Base-by-base conservation (phyloP, 768 basidiomycete genomes). In the Lactarius vividus region DNA sequence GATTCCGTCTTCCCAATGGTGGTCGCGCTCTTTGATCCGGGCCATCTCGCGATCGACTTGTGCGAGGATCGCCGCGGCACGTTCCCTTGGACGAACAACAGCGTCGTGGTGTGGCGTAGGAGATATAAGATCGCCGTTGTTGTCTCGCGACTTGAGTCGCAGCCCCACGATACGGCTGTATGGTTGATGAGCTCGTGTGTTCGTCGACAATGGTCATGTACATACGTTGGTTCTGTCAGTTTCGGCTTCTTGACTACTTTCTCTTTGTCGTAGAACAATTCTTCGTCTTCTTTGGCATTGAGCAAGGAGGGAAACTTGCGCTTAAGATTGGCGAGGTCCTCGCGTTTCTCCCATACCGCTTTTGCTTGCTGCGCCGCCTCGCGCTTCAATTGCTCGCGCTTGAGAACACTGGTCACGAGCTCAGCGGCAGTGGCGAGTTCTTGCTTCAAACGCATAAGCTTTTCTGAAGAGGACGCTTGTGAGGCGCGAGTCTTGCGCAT, bases 401-500 rank as follows among this genome's bases (percentile, higher is more conserved):
- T 76, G 7, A 91, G 76, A 2, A 95, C 80, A 40, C 82, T 77
- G 67, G 82, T 82, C 16, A 94, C 89, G 4, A 98, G 81, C 42
- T 92, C 87, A 2, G 91, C 79, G 0, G 91, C 86, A 56, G 82
- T 84, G 2, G 82, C 75, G 5, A 99, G 79, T 76, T 98, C 95
- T 35, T 77, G 74, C 69, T 92, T 88, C 18, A 98, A 79, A 23
- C 93, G 91, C 5, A 87, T 77, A 69, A 99, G 84, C 70, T 94
- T 92, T 72, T 98, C 96, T 16, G 94, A 89, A 20, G 88, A 93
- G 1, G 91, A 89, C 11, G 87, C 88, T 73, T 98, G 96, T 1
- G 90, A 90, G 16, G 94, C 89, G 9, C 96, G 87, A 10, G 96
- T 98, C 79, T 98, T 98, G 68, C 97, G 88, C 54, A 93, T 85